Conservation (phyloP, 2,329 filamentous ascomycete genomes). For the Pyrenophora teres region DNA sequence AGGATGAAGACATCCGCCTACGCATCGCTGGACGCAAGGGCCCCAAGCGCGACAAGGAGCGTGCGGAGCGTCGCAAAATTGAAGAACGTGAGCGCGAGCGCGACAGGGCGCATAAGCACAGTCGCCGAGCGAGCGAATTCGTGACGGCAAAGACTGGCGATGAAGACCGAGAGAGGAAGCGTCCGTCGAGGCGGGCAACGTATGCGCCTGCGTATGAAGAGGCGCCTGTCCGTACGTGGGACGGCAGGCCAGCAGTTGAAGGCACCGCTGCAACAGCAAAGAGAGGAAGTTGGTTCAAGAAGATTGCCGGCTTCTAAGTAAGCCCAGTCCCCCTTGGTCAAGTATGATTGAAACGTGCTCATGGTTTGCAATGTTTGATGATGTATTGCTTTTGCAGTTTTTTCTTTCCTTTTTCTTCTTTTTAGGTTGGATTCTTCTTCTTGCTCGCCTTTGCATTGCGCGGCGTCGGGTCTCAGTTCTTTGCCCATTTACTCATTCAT, state of each 20-base stretch:
- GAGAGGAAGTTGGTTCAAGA: conserved; percentile 55
- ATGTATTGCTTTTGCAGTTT: neutral
- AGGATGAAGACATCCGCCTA: conserved; percentile 48
- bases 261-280: conserved; percentile 38
- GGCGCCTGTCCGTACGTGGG: conserved; percentile 45
- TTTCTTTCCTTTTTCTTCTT: neutral
- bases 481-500: neutral
- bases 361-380: neutral
- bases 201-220: conserved; percentile 42
- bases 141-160: conserved; percentile 28
- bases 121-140: conserved; percentile 33
- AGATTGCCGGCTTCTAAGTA: conserved; percentile 40
- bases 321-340: neutral
- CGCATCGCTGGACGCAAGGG: conserved; percentile 40
- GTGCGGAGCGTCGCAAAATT: conserved; percentile 34
- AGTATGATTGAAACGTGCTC: neutral
- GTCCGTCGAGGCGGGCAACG: conserved; percentile 36
- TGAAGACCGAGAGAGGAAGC: conserved; percentile 30
- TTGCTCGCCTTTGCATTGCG: neutral
- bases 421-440: neutral
- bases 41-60: conserved; percentile 38
- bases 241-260: conserved; percentile 47
- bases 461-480: neutral
- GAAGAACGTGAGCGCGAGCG: conserved; percentile 35
- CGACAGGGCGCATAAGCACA: conserved; percentile 34